phyloP scores from a whole-genome alignment of 2,329 filamentous ascomycete species.

The Knoxdaviesia capensis region DNA sequence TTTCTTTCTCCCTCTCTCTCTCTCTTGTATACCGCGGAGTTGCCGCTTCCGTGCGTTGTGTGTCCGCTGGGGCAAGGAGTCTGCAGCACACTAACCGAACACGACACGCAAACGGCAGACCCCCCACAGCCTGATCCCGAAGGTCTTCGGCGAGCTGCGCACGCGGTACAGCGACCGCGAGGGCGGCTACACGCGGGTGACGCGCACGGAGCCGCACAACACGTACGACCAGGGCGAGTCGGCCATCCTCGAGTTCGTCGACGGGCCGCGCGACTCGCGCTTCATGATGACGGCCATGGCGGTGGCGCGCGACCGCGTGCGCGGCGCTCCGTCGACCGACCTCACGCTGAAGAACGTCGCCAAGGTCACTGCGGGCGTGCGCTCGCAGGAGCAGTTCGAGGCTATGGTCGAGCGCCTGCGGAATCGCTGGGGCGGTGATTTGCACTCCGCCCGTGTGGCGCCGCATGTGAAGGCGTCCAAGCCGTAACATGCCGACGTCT shows the following conservation, averaged over 20 bases:
- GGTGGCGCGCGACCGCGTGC: constrained; percentile 41
- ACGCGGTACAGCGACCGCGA: constrained; percentile 60
- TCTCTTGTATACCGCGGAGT: neutral
- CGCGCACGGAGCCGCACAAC: constrained; percentile 77
- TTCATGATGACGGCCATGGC: constrained; percentile 86
- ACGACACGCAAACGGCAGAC: constrained; percentile 22
- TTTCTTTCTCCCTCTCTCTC: neutral
- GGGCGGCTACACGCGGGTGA: constrained; percentile 86
- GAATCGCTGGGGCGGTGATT: constrained; percentile 11
- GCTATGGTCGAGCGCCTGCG: constrained; percentile 29
- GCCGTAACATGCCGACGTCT: neutral
- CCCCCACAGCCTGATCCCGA: constrained; percentile 52
- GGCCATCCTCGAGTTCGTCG: constrained; percentile 85
- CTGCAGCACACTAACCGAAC: neutral
- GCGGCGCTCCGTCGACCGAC: constrained; percentile 40
- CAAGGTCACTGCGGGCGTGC: constrained; percentile 64
- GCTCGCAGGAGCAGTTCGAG: constrained; percentile 50
- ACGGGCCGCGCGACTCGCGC: constrained; percentile 82
- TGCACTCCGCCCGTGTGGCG: constrained; percentile 4
- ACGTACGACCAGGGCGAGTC: constrained; percentile 67
- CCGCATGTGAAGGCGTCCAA: constrained; percentile 6
- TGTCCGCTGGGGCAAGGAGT: neutral
- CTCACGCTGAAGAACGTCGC: constrained; percentile 59
- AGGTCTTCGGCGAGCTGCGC: constrained; percentile 70
- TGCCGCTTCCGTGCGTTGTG: no score